A percentile compares a stretch with the other conserved stretches of the same genome.
Conservation (phyloP, 1,284 basidiomycete genomes). For the Phellopilus nigrolimitatus region DNA sequence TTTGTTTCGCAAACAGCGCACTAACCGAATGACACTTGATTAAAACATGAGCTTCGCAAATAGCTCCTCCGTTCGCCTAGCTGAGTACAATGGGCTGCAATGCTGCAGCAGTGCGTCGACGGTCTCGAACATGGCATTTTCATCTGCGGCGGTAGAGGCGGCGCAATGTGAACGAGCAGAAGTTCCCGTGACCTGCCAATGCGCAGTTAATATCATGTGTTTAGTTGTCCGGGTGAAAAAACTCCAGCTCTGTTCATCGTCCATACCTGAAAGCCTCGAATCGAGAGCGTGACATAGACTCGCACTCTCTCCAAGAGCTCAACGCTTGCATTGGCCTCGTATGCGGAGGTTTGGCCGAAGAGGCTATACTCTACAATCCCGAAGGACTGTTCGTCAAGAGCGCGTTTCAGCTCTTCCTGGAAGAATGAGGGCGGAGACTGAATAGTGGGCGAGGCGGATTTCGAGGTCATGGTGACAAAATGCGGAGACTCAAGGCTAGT, state of each 20-base stretch:
- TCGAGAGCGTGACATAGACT: conserved; percentile 44
- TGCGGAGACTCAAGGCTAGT: not conserved
- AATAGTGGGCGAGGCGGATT: not conserved
- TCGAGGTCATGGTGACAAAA: not conserved
- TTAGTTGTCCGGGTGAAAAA: too few relatives aligned
- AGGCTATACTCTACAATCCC: conserved; percentile 48
- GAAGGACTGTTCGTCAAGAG: conserved; percentile 55
- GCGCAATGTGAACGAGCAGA: not conserved
- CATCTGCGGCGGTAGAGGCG: conserved; percentile 18
- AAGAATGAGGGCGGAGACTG: conserved; percentile 37
- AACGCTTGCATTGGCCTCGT: conserved; percentile 49
- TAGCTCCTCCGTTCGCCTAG: conserved; percentile 42
- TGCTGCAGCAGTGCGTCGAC: conserved; percentile 52
- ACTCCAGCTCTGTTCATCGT: conserved; percentile 7
- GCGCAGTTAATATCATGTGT: conserved; percentile 1
- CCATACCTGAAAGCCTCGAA: conserved; percentile 48
- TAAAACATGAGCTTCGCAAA: conserved; percentile 37
- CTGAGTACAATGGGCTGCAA: conserved; percentile 46
- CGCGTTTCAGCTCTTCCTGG: conserved; percentile 46
- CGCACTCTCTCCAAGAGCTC: conserved; percentile 49
- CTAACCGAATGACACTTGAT: not conserved
- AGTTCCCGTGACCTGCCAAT: conserved; percentile 8
- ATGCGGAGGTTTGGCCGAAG: conserved; percentile 30
- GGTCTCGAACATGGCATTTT: conserved; percentile 41
- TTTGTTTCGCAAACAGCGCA: not conserved